Conservation (phyloP, 2,329 filamentous ascomycete species). For the Fusarium guadeloupense region DNA sequence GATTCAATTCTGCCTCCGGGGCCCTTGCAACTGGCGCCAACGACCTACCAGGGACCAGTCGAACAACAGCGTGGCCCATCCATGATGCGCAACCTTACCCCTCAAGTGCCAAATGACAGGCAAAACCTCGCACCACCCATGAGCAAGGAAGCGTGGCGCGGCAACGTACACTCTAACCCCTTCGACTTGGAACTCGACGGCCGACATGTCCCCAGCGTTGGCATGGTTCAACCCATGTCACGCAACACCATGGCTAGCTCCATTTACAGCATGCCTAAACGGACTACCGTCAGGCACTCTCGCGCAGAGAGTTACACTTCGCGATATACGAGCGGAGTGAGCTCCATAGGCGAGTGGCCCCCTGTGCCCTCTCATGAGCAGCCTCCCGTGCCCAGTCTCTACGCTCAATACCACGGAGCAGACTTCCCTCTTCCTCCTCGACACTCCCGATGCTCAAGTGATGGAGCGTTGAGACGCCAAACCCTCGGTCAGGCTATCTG, state of each 20-base stretch:
- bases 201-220: conserved; percentile 30
- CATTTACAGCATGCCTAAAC: conserved; percentile 46
- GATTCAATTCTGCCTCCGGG: conserved; percentile 52
- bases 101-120: conserved; percentile 43
- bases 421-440: conserved; percentile 22
- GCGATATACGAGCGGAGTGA: conserved; percentile 62
- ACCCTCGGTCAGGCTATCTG: conserved; percentile 21
- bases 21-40: conserved; percentile 45
- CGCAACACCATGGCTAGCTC: conserved; percentile 38
- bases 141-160: conserved; percentile 52
- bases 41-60: conserved; percentile 58
- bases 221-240: conserved; percentile 34
- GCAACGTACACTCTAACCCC: conserved; percentile 70
- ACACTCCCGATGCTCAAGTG: conserved; percentile 32
- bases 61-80: conserved; percentile 61
- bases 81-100: conserved; percentile 44
- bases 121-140: conserved; percentile 44
- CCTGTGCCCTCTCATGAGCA: conserved; percentile 4
- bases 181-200: conserved; percentile 67
- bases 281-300: conserved; percentile 57
- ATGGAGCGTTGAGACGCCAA: conserved; percentile 17
- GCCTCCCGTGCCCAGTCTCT: conserved; percentile 17
- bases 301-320: conserved; percentile 48
- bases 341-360: conserved; percentile 48
- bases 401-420: conserved; percentile 22